phyloP scores from a whole-genome alignment of 2,329 filamentous ascomycete species.

The Fusarium euwallaceae region DNA sequence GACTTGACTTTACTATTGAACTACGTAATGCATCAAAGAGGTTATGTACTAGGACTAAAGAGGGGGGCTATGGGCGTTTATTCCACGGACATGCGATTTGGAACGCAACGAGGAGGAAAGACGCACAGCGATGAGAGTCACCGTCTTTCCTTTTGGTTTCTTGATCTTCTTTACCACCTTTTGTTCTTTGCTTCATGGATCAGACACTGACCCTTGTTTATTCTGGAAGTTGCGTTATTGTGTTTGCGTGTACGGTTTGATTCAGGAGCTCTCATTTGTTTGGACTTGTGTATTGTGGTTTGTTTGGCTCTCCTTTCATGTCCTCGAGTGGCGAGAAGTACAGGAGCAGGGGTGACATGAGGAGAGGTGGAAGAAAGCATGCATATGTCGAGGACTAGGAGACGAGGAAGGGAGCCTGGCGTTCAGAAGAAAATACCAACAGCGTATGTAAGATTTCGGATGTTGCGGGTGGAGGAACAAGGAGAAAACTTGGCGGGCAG shows the following conservation, averaged over 20 bases:
- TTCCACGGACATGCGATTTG: constrained; percentile 38
- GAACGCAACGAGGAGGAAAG: constrained; percentile 35
- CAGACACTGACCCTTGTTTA: constrained; percentile 23
- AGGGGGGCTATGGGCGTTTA: constrained; percentile 42
- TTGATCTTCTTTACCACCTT: constrained; percentile 30
- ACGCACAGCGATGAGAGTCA: constrained; percentile 24
- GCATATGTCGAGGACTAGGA: constrained; percentile 20
- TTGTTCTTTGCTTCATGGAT: constrained; percentile 11
- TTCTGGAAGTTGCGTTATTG: constrained; percentile 25
- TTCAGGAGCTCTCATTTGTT: constrained; percentile 38
- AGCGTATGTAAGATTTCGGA: constrained; percentile 47
- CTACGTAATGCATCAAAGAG: constrained; percentile 43
- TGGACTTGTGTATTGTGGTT: constrained; percentile 36
- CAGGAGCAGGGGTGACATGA: constrained; percentile 13
- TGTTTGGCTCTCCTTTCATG: constrained; percentile 31
- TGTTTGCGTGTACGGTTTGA: constrained; percentile 30
- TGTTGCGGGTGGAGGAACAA: constrained; percentile 27
- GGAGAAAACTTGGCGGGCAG: constrained; percentile 25
- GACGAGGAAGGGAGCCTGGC: constrained; percentile 41
- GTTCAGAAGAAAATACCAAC: constrained; percentile 48
- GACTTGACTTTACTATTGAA: constrained; percentile 32
- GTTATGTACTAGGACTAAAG: constrained; percentile 43
- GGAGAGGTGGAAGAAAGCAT: constrained; percentile 13
- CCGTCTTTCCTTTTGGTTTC: constrained; percentile 30
- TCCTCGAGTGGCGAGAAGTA: constrained; percentile 17